Evolutionary conservation across 225 moss, liverwort and hornwort species (phyloP).

Genomic region (Ulota crispa): DNA sequence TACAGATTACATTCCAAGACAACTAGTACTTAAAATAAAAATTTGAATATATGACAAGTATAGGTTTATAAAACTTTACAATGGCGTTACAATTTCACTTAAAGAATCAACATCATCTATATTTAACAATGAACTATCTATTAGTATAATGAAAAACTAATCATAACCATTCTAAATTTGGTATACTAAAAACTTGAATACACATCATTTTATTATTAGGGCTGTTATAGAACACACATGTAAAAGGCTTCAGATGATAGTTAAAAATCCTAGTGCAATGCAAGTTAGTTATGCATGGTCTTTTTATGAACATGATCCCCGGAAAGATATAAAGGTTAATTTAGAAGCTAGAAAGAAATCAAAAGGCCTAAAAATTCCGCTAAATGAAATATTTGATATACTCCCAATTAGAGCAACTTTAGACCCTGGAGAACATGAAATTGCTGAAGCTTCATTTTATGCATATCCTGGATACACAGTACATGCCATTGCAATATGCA

Average conservation of each 20-base stretch:
- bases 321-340: constrained; percentile 43
- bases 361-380: constrained; percentile 52
- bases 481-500: constrained; percentile 58
- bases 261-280: constrained; percentile 63
- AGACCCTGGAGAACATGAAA: constrained; percentile 61
- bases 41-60: too few relatives aligned
- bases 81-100: too few relatives aligned
- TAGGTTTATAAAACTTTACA: too few relatives aligned
- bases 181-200: neutral
- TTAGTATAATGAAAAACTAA: too few relatives aligned
- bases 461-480: constrained; percentile 67
- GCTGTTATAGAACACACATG: constrained; percentile 79
- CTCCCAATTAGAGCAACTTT: constrained; percentile 64
- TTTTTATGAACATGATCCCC: constrained; percentile 57
- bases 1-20: too few relatives aligned
- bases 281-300: constrained; percentile 67
- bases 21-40: too few relatives aligned
- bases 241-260: constrained; percentile 65
- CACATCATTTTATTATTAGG: constrained; percentile 31
- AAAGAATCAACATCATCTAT: too few relatives aligned
- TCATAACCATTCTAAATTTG: neutral
- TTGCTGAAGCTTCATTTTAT: constrained; percentile 75
- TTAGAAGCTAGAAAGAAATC: constrained; percentile 37
- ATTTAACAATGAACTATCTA: too few relatives aligned
- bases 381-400: constrained; percentile 77